Percentiles rank a stretch among this genome's conserved stretches.
Evolutionary conservation across 31 red algal species (phyloP).

Genomic region (Porphyra umbilicalis): DNA sequence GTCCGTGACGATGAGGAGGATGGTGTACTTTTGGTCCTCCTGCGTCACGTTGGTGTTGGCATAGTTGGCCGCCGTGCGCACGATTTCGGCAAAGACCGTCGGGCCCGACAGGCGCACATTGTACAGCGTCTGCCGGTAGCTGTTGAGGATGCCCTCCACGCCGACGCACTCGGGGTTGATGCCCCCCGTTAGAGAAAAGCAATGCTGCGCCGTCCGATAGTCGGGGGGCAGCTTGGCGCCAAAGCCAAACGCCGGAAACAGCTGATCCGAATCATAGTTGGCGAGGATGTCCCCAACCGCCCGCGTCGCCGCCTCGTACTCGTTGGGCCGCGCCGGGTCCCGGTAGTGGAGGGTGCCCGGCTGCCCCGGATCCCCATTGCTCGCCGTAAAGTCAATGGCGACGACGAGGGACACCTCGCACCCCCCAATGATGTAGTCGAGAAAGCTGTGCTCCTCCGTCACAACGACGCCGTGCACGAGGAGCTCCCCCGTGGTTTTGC

Average conservation of each 20-base stretch:
- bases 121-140: constrained; percentile 34
- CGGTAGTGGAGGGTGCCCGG: constrained; percentile 62
- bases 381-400: constrained; percentile 74
- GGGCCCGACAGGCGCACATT: constrained; percentile 39
- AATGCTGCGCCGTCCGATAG: constrained; percentile 42
- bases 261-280: constrained; percentile 46
- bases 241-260: constrained; percentile 68
- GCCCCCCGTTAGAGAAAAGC: constrained; percentile 49
- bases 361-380: constrained; percentile 66
- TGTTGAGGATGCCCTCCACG: constrained; percentile 42
- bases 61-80: constrained; percentile 38
- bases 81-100: constrained; percentile 59
- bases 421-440: constrained; percentile 77
- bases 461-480: constrained; percentile 12
- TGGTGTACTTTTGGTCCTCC: constrained; percentile 36
- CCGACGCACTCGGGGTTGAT: constrained; percentile 21
- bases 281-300: constrained; percentile 58
- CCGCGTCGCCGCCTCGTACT: constrained; percentile 71
- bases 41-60: constrained; percentile 12
- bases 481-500: not conserved
- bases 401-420: constrained; percentile 63
- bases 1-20: constrained; percentile 66
- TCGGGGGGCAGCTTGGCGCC: constrained; percentile 67
- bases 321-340: constrained; percentile 40
- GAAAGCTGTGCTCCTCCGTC: constrained; percentile 26